A percentile compares a stretch with the other conserved stretches of the same genome.
These are phyloP conservation scores for Leccinum subrobustum DNA, from an alignment of 1,284 basidiomycete species.

Conservation along the genomic window DNA sequence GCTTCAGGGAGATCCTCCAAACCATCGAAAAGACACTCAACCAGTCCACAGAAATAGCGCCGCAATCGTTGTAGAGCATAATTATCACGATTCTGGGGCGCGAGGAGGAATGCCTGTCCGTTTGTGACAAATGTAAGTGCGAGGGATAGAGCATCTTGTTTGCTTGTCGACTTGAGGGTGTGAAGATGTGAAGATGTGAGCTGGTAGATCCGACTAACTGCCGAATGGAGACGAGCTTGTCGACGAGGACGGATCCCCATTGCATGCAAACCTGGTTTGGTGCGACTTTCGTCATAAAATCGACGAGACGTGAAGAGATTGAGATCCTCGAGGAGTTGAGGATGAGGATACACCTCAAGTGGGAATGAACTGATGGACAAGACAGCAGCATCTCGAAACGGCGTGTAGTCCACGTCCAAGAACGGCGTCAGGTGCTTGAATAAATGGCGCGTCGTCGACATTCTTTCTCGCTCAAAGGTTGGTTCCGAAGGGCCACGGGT, in stretches of 20 bases:
- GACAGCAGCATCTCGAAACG: slow-evolving; percentile 85
- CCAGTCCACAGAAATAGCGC: slow-evolving; percentile 86
- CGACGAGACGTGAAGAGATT: slow-evolving; percentile 78
- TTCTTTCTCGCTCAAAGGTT: slow-evolving; percentile 70
- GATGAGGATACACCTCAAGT: slow-evolving; percentile 47
- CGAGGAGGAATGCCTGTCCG: slow-evolving; percentile 75
- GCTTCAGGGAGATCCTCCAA: slow-evolving; percentile 70
- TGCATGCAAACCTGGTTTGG: slow-evolving; percentile 62
- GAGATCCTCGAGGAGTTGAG: slow-evolving; percentile 66
- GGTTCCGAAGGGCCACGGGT: slow-evolving; percentile 70
- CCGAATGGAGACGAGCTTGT: slow-evolving; percentile 83
- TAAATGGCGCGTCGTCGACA: slow-evolving; percentile 77
- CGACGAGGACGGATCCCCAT: slow-evolving; percentile 59
- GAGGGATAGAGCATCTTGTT: slow-evolving; percentile 73
- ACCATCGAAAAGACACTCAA: slow-evolving; percentile 84
- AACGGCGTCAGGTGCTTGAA: slow-evolving; percentile 88
- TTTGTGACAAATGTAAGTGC: slow-evolving; percentile 86
- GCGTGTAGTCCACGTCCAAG: slow-evolving; percentile 80
- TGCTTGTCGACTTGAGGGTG: slow-evolving; percentile 66
- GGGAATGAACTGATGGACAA: slow-evolving; percentile 88
- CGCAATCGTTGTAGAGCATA: slow-evolving; percentile 81
- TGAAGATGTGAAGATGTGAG: slow-evolving; percentile 67
- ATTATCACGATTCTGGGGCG: slow-evolving; percentile 72
- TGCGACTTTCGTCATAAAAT: slow-evolving; percentile 74
- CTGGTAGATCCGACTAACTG: slow-evolving; percentile 88